Evolutionary conservation across 2,329 filamentous ascomycete genomes (phyloP), one percentile per base, ranked within the genome.

Genomic region (Sphaerostilbella broomeana): DNA sequence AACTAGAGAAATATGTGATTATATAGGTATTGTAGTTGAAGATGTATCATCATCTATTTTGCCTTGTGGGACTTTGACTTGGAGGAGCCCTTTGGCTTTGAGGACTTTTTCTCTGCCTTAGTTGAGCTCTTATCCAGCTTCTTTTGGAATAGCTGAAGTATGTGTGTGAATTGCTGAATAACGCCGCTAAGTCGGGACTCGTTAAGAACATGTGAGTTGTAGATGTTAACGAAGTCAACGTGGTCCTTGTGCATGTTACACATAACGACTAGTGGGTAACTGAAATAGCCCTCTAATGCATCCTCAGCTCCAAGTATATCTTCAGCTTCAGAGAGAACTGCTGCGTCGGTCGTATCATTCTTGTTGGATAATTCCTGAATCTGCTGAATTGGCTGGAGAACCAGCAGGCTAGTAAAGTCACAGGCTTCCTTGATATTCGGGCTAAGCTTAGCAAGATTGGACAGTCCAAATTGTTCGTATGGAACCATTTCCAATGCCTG

Each of bases 401-500:
- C 40, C 16, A 47, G 25, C 5, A 47, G 34, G 29, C 35, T 42
- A 2, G 35, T 38, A 17, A 47, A 47, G 13, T 47, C 35, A 15
- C 38, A 43, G 9, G 43, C 35, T 8, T 42, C 39, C 15, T 43
- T 40, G 2, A 42, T 40, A n/a, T 52, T 43, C 6, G 29, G 17
- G 6, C 35, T 33, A 9, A 43, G 20, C 27, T 16, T 40, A 7
- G 38, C 34, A 69, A 31, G 47, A 30, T 58, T 51, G 9, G 52
- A 48, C 2, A 61, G 40, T n/a, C 54, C 53, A 17, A 53, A 44
- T 10, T 58, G 46, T 34, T 54, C 58, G 36, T 41, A 50, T 4
- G 46, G 40, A 15, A 50, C 44, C 50, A 52, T 51, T 21, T 58
- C 51, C 12, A 43, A 35, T 7, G 49, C 40, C 37, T 45, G 45